phyloP scores from a whole-genome alignment of 192 early-diverging fungal genomes.

The Linderina pennispora region DNA sequence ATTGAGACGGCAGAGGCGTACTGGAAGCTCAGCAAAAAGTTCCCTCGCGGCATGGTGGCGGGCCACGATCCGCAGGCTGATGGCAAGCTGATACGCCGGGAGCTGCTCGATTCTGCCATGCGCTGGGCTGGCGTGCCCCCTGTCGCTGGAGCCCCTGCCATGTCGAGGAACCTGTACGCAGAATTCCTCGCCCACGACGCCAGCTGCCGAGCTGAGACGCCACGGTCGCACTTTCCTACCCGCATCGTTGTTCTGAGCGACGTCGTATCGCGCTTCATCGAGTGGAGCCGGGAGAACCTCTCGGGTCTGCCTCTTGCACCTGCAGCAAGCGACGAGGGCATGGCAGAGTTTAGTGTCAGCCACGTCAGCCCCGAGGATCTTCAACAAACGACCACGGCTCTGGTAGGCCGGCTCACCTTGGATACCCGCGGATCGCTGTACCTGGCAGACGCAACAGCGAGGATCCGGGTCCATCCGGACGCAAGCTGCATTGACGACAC shows the following conservation, averaged over 20 bases:
- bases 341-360: too few relatives aligned
- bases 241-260: conserved; percentile 18
- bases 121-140: not conserved
- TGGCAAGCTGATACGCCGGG: too few relatives aligned
- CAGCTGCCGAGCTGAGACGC: conserved; percentile 3
- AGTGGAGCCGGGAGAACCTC: too few relatives aligned
- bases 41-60: conserved; percentile 4
- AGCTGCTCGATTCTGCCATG: not conserved
- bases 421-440: conserved; percentile 23
- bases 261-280: conserved; percentile 11
- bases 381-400: conserved; percentile 10
- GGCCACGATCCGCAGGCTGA: not conserved
- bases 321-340: too few relatives aligned
- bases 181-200: conserved; percentile 13
- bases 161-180: not conserved
- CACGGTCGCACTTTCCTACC: not conserved
- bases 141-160: not conserved
- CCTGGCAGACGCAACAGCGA: conserved; percentile 26
- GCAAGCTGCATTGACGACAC: not conserved
- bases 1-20: conserved; percentile 25
- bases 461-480: conserved; percentile 12
- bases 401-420: conserved; percentile 20
- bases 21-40: conserved; percentile 27
- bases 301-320: too few relatives aligned
- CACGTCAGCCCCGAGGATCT: conserved; percentile 10